Evolutionary conservation across 768 basidiomycete species (phyloP).

Genomic region (Pholiota molesta): DNA sequence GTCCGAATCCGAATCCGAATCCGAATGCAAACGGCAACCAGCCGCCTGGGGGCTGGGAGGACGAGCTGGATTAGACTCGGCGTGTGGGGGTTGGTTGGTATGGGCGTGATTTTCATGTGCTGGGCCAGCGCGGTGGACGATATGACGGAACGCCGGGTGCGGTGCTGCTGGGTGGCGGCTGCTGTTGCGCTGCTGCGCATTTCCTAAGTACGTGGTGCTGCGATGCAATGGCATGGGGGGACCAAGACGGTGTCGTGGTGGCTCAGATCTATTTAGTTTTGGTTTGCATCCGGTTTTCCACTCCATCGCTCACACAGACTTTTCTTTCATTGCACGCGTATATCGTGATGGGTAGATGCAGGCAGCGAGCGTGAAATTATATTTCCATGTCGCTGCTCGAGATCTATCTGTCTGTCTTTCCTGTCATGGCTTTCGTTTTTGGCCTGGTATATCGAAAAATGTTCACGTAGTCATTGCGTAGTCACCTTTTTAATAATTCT

Average conservation of each 20-base stretch:
- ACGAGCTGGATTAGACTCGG: conserved; percentile 38
- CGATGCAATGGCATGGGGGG: not conserved
- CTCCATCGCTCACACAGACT: not conserved
- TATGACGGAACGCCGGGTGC: not conserved
- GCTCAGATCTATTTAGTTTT: not conserved
- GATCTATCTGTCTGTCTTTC: not conserved
- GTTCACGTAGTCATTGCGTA: not conserved
- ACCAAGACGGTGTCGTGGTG: not conserved
- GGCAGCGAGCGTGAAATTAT: not conserved
- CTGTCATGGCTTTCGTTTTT: not conserved
- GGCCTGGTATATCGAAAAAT: not conserved
- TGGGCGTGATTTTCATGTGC: too few species aligned
- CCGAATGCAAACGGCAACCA: conserved; percentile 29
- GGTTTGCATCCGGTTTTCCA: not conserved
- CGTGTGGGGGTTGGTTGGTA: not conserved
- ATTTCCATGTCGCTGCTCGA: not conserved
- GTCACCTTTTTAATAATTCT: not conserved
- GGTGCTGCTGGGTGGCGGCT: not conserved
- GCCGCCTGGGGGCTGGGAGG: conserved; percentile 49
- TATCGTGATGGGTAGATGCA: not conserved
- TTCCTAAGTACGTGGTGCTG: too few species aligned
- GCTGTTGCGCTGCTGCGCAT: not conserved
- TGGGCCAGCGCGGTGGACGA: too few species aligned
- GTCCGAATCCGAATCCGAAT: not conserved
- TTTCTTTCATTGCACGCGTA: not conserved